Conservation (phyloP, 2,329 filamentous ascomycete species). For the Cytospora leucostoma region DNA sequence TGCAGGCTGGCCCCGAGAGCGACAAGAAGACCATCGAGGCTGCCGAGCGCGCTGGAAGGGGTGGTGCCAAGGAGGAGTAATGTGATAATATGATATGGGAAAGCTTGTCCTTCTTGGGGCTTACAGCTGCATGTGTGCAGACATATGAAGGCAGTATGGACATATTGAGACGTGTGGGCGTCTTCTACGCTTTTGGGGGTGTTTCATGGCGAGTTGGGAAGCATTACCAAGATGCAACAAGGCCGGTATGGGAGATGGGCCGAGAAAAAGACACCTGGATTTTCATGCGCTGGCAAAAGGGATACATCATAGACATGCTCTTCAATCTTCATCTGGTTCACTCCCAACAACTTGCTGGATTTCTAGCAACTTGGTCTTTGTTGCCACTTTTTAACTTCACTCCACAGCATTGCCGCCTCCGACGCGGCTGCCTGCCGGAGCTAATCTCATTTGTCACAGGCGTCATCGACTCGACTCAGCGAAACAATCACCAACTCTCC, state of each 20-base stretch:
- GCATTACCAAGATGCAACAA: not conserved
- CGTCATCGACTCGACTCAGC: slow-evolving; percentile 4
- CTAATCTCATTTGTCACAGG: slow-evolving; percentile 8
- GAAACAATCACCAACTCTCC: not conserved
- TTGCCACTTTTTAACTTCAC: slow-evolving; percentile 1
- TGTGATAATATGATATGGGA: slow-evolving; percentile 2
- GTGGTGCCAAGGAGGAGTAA: slow-evolving; percentile 73
- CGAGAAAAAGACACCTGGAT: not conserved
- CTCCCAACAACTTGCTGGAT: not conserved
- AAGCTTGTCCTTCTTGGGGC: not conserved
- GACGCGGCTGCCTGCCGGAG: slow-evolving; percentile 25
- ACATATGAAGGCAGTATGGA: not conserved
- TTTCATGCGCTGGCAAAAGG: not conserved
- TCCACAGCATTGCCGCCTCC: slow-evolving; percentile 8
- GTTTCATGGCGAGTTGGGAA: not conserved
- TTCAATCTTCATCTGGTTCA: not conserved
- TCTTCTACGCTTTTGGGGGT: not conserved
- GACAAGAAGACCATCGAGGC: slow-evolving; percentile 88
- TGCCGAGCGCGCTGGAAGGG: slow-evolving; percentile 73
- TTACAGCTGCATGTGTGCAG: slow-evolving; percentile 5
- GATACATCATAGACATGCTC: slow-evolving; percentile 13
- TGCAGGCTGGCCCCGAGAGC: slow-evolving; percentile 72
- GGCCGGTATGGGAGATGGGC: slow-evolving; percentile 1
- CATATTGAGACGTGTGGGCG: not conserved
- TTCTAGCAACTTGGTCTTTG: not conserved